Evolutionary conservation across 2,329 filamentous ascomycete species (phyloP).

Genomic region (Metarhizium humberi): DNA sequence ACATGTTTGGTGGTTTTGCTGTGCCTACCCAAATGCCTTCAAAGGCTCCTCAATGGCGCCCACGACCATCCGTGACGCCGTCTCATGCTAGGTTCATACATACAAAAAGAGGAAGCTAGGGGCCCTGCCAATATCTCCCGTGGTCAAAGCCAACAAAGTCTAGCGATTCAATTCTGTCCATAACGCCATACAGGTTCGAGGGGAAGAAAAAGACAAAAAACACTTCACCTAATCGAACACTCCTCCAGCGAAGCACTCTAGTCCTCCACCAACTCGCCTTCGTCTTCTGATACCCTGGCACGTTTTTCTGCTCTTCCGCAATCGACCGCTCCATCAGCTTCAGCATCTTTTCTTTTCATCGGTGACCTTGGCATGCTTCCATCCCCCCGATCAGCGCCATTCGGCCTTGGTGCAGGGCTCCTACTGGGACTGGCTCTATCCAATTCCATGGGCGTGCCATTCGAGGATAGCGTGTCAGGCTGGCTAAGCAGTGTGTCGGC

Average conservation of each 20-base stretch:
- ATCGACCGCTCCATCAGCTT: constrained; percentile 20
- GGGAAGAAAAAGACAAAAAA: neutral
- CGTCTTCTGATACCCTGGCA: constrained; percentile 36
- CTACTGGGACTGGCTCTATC: constrained; percentile 42
- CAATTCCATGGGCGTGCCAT: constrained; percentile 36
- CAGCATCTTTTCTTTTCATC: constrained; percentile 32
- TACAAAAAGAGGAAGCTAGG: neutral
- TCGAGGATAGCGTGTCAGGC: constrained; percentile 35
- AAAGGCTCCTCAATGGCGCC: neutral
- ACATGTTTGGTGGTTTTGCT: neutral
- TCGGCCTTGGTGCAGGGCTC: constrained; percentile 33
- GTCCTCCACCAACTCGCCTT: constrained; percentile 36
- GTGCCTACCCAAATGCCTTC: neutral
- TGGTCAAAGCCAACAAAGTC: neutral
- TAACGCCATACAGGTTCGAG: neutral
- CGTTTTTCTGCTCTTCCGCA: constrained; percentile 33
- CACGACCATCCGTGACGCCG: constrained; percentile 2
- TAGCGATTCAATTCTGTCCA: neutral
- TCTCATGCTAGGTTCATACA: constrained; percentile 1
- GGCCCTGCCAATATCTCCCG: neutral
- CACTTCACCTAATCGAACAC: neutral
- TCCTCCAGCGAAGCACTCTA: constrained; percentile 4
- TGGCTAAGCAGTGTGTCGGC: constrained; percentile 33
- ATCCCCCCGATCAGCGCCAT: constrained; percentile 25
- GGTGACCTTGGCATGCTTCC: constrained; percentile 21